phyloP scores from a whole-genome alignment of 176 grass and related monocot genomes.

The Canna indica region DNA sequence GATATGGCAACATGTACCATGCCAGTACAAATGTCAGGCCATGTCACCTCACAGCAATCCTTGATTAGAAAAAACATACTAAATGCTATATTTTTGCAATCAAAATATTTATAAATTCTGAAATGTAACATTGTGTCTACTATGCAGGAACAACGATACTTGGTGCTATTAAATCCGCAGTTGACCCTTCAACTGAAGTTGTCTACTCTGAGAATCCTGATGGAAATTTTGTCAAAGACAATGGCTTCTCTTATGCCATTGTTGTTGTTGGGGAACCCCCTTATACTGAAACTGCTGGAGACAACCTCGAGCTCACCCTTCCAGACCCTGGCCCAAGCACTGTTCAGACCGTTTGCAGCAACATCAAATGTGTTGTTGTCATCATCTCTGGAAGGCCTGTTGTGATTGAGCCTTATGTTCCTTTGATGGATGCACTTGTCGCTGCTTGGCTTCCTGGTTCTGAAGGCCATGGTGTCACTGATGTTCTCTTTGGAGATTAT shows the following conservation, averaged over 20 bases:
- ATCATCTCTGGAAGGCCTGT: conserved; percentile 72
- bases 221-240: conserved; percentile 51
- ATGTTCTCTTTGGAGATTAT: conserved; percentile 82
- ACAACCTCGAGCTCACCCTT: conserved; percentile 53
- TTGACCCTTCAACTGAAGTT: conserved; percentile 43
- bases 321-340: conserved; percentile 63
- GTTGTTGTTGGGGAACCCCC: conserved; percentile 68
- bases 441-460: conserved; percentile 90
- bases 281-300: conserved; percentile 70
- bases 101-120: background rate
- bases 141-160: conserved; percentile 89
- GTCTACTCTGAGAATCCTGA: conserved; percentile 67
- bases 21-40: too few species aligned
- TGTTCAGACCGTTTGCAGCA: conserved; percentile 53
- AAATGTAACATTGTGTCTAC: background rate
- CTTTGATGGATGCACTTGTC: conserved; percentile 74
- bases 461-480: conserved; percentile 77
- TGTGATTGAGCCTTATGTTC: conserved; percentile 63
- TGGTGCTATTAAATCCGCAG: conserved; percentile 58
- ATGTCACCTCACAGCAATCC: background rate
- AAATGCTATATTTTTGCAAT: background rate
- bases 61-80: background rate
- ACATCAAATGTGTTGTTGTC: conserved; percentile 65
- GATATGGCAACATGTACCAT: too few species aligned
- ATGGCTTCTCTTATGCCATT: conserved; percentile 54